Base-by-base conservation (phyloP, 345 rosid species). In the Citrus unshiu region DNA sequence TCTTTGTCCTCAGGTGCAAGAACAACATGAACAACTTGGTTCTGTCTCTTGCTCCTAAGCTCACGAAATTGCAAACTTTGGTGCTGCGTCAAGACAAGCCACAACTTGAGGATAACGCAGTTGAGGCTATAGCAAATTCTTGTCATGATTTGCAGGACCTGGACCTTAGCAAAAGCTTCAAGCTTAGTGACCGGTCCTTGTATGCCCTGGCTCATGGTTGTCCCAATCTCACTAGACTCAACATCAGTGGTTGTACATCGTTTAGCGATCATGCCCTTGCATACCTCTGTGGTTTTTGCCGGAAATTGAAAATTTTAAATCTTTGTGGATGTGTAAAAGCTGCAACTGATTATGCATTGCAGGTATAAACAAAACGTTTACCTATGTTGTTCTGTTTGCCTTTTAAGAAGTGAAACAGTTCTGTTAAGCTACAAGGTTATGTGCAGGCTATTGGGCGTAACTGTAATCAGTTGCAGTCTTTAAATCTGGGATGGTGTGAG, bases 401-500 rank as follows among this genome's bases (percentile, higher is more conserved):
- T 59, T 22, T 54, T 30, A 51, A 37, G 5, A 40, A 30, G 24
- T 67, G 12, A 75, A 37, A 24, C 66, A 18, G 35, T 58, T 60
- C 51, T 6, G 68, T 56, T 7, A 35, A 46, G 57, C 76, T 43
- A 32, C 68, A 19, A 40, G 16, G 65, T 49, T 58, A 56, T 77
- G 49, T 77, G 80, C 88, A 96, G 99, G 98, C 95, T 57, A 91
- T 94, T 82, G 99, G 98, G 63, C 85, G 80, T 58, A 88, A 94
- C 89, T 94, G 98, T 73, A 88, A 68, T 30, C 83, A 86, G 83
- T 46, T 96, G 86, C 98, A 91, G 80, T 85, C 88, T 51, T 78
- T 96, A 67, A 96, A 91, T 83, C 90, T 96, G 57, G 99, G 99
- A 70, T 96, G 99, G 99, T 96, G 98, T 68, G 99, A 96, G 74